These are phyloP conservation scores for Microsporum canis DNA, from an alignment of 2,329 filamentous ascomycete genomes.

Conservation along the genomic window DNA sequence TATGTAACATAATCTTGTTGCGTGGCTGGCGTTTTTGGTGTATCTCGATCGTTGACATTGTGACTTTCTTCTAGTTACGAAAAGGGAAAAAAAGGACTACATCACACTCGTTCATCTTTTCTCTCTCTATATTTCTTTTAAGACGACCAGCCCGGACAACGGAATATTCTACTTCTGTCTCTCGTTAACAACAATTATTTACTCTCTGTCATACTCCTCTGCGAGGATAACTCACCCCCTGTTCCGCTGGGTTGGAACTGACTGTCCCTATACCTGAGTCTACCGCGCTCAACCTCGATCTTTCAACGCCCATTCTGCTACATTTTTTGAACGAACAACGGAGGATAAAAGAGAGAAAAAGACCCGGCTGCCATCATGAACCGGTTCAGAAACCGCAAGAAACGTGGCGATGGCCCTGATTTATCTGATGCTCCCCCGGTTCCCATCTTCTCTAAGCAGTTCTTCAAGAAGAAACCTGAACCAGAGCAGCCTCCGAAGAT, in stretches of 20 bases:
- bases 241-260: constrained; percentile 1
- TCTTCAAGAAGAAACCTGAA: constrained; percentile 44
- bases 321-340: neutral
- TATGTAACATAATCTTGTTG: neutral
- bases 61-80: neutral
- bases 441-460: constrained; percentile 25
- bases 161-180: neutral
- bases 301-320: neutral
- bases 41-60: neutral
- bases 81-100: neutral
- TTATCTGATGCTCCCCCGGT: constrained; percentile 18
- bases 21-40: neutral
- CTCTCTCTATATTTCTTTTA: neutral
- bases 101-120: neutral
- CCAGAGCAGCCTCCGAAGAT: constrained; percentile 48
- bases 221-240: neutral
- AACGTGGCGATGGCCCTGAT: constrained; percentile 23
- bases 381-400: constrained; percentile 33
- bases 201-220: constrained; percentile 3
- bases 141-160: neutral
- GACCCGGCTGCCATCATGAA: constrained; percentile 24
- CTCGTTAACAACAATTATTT: neutral
- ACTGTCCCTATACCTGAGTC: neutral
- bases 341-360: neutral
- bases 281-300: neutral